Evolutionary conservation across 169 alveolate genomes (phyloP).

Genomic region (Neospora caninum): DNA sequence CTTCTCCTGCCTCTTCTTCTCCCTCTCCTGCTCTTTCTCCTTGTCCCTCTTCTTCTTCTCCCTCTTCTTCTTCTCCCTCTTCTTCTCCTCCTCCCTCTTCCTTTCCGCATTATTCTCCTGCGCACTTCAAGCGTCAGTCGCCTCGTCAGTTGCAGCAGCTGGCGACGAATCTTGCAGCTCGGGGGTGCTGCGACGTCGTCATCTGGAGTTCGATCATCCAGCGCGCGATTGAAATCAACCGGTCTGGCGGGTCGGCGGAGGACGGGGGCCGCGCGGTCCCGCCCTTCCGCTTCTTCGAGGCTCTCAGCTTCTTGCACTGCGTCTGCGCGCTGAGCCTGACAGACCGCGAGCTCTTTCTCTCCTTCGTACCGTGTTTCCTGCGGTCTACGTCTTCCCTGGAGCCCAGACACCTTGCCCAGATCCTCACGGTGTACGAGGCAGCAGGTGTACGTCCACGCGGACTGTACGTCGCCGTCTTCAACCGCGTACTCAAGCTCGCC

Average conservation of each 20-base stretch:
- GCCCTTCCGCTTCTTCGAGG: slow-evolving; percentile 15
- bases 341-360: neutral
- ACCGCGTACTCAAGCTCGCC: neutral
- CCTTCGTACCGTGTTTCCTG: neutral
- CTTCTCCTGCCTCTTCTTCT: neutral
- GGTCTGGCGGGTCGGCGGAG: neutral
- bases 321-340: neutral
- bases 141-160: slow-evolving; percentile 17
- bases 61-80: neutral
- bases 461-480: slow-evolving; percentile 13
- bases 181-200: neutral
- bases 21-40: neutral
- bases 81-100: neutral
- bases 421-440: neutral
- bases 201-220: neutral
- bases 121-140: neutral
- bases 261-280: neutral
- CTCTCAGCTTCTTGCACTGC: neutral
- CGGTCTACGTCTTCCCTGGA: neutral
- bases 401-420: neutral
- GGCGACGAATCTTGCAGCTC: neutral
- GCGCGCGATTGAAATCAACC: neutral
- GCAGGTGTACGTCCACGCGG: neutral
- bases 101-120: neutral
- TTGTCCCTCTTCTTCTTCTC: neutral